A percentile compares a stretch with the other conserved stretches of the same genome.
These are phyloP conservation scores for Claviceps africana DNA, from an alignment of 2,329 filamentous ascomycete genomes.

Conservation along the genomic window DNA sequence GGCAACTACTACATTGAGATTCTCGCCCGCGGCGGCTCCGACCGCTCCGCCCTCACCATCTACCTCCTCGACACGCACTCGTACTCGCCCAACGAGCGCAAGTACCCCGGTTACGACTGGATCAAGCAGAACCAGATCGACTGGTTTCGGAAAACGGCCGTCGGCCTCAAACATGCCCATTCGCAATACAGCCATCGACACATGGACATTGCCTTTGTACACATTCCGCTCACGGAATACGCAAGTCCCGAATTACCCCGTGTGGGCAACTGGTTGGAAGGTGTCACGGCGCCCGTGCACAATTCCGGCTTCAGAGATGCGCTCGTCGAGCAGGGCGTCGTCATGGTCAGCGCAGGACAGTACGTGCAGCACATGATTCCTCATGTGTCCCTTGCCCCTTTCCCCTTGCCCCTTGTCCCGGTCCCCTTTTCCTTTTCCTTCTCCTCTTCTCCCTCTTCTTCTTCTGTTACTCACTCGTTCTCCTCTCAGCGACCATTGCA, in stretches of 20 bases:
- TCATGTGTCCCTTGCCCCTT: not conserved
- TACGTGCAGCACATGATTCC: slow-evolving; percentile 32
- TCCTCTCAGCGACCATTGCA: slow-evolving; percentile 67
- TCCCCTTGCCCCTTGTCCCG: not conserved
- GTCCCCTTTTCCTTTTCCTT: not conserved
- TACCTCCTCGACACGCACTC: slow-evolving; percentile 90
- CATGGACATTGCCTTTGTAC: slow-evolving; percentile 93
- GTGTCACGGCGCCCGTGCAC: slow-evolving; percentile 72
- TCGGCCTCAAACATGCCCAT: slow-evolving; percentile 61
- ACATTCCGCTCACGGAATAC: slow-evolving; percentile 92
- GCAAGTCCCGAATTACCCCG: slow-evolving; percentile 43
- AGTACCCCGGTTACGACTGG: slow-evolving; percentile 94
- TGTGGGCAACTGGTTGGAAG: slow-evolving; percentile 61
- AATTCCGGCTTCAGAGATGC: slow-evolving; percentile 92
- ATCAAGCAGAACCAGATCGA: slow-evolving; percentile 85
- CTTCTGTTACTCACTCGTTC: not conserved
- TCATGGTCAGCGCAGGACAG: slow-evolving; percentile 86
- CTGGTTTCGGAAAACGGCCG: slow-evolving; percentile 77
- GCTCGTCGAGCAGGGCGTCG: slow-evolving; percentile 69
- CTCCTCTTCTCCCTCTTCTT: not conserved
- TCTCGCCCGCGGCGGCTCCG: slow-evolving; percentile 60
- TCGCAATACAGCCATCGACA: slow-evolving; percentile 80
- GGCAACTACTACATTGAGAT: slow-evolving; percentile 94
- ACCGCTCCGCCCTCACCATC: slow-evolving; percentile 84
- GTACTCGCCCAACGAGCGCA: slow-evolving; percentile 78